Percentiles rank a stretch among this genome's conserved stretches.
Conservation (phyloP, 140 eudicot genomes). For the Cichorium intybus region DNA sequence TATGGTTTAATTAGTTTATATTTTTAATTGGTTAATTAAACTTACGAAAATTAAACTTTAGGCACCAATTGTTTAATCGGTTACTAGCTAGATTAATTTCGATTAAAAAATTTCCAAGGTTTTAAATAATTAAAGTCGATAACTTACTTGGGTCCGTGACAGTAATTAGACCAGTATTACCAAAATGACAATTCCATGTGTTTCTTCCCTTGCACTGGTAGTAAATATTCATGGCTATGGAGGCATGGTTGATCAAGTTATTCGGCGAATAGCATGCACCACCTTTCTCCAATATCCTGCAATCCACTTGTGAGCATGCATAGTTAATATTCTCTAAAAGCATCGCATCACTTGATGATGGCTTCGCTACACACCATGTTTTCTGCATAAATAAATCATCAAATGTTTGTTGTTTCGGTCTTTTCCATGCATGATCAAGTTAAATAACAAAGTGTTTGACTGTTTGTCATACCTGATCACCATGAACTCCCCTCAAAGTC, state of each 20-base stretch:
- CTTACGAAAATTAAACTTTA: no score
- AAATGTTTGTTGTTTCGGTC: not conserved
- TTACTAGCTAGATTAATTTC: not conserved
- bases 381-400: conserved; percentile 40
- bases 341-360: conserved; percentile 46
- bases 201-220: conserved; percentile 68
- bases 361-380: conserved; percentile 98
- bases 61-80: not conserved
- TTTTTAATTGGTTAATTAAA: no score
- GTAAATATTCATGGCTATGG: conserved; percentile 88
- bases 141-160: conserved; percentile 77
- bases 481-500: conserved; percentile 27
- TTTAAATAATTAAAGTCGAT: not conserved
- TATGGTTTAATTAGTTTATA: no score
- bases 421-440: not conserved
- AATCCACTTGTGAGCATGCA: conserved; percentile 73
- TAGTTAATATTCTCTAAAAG: conserved; percentile 48
- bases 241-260: conserved; percentile 71
- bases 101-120: not conserved
- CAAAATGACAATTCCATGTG: conserved; percentile 68
- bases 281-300: conserved; percentile 52
- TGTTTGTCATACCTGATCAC: conserved; percentile 39
- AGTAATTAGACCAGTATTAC: conserved; percentile 53
- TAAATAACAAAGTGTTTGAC: conserved; percentile 4
- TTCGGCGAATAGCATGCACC: conserved; percentile 59